These are phyloP conservation scores for Tricharina praecox DNA, from an alignment of 495 filamentous ascomycete species.

Conservation along the genomic window DNA sequence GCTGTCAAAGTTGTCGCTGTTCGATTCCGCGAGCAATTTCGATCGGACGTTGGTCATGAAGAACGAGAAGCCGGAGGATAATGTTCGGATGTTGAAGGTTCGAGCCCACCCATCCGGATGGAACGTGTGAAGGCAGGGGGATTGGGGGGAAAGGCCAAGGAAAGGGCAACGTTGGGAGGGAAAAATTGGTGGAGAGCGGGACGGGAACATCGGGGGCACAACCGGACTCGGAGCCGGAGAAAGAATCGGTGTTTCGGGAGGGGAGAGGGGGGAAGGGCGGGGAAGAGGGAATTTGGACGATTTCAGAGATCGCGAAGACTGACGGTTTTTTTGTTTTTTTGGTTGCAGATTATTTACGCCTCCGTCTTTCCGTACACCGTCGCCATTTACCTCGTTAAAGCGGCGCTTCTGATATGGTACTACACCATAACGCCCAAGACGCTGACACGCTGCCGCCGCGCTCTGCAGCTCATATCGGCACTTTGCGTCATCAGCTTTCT, in stretches of 20 bases:
- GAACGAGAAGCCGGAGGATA: background rate
- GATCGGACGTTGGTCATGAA: background rate
- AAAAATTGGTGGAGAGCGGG: too few relatives aligned
- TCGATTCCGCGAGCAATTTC: background rate
- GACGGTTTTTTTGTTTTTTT: too few relatives aligned
- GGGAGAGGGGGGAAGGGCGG: too few relatives aligned
- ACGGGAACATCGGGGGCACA: too few relatives aligned
- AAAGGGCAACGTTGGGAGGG: background rate
- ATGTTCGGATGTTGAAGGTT: constrained; percentile 2
- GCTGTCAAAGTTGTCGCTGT: background rate
- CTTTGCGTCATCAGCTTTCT: background rate
- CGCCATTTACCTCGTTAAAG: constrained; percentile 1
- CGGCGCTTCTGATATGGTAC: constrained; percentile 1
- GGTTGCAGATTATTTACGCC: constrained; percentile 1
- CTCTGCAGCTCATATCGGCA: background rate
- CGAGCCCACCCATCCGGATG: too few relatives aligned
- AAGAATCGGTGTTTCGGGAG: too few relatives aligned
- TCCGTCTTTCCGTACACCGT: constrained; percentile 3
- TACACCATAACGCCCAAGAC: background rate
- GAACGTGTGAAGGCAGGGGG: too few relatives aligned
- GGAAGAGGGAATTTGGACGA: background rate
- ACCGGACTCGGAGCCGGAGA: too few relatives aligned
- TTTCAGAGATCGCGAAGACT: background rate
- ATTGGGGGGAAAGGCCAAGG: background rate
- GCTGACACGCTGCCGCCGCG: background rate